Base-by-base conservation (phyloP, 2,329 filamentous ascomycete species). In the Venturiaceae sp. region DNA sequence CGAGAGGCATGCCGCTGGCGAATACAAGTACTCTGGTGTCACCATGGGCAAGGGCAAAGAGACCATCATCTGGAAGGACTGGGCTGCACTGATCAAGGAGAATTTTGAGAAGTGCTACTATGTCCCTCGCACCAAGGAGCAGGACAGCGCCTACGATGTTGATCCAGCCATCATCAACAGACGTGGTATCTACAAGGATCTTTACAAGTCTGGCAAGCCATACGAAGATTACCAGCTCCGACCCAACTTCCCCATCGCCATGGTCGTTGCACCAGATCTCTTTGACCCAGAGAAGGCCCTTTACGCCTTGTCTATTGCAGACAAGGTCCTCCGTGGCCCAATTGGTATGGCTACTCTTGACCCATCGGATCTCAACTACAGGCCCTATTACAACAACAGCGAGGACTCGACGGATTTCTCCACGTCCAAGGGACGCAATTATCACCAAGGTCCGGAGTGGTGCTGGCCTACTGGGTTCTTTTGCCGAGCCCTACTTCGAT, bases 401-500 rank as follows among this genome's bases (percentile, higher is more conserved):
- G 92, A 97, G 67, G 94, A 99, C 73, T 92, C 87, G 60, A 84
- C 83, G 13, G 89, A 97, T 71, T 97, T 96, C 68, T 83, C 89
- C 11, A 97, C 92, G 0, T 85, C 88, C 65, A 97, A 97, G 74
- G 94, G 94, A 54, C 82, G 94, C 59, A 99, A 97, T 74, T 99
- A 99, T 74, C 94, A 99, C 72, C 92, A 97, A 72, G 94, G 94
- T 4, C 95, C 94, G 0, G 94, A 99, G 72, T 99, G 94, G 94
- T 76, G 96, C 26, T 99, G 94, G 94, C 95, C 92, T 0, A 92
- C 90, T 1, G 94, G 94, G 4, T 99, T 91, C 77, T 99, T 96
- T 79, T 79, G 96, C 23, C 85, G 95, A 53, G 94, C 94, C 1
- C 77, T 99, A 63, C 80, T 99, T 62, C 88, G 91, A 71, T 97